Conservation (phyloP, 805 yeast genomes). For the Hanseniaspora thailandica region DNA sequence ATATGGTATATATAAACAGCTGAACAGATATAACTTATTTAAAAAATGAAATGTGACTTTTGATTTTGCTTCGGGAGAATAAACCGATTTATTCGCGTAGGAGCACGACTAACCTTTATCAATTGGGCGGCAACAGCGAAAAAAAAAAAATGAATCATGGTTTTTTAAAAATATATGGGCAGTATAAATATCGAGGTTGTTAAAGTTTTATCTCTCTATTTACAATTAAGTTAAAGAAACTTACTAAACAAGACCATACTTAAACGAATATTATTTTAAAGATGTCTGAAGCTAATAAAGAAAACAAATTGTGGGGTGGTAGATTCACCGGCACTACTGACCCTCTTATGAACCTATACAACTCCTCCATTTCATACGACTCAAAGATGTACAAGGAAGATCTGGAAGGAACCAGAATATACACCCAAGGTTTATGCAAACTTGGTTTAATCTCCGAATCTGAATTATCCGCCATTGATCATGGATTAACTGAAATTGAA, state of each 20-base stretch:
- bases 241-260: background rate
- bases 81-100: background rate
- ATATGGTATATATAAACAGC: background rate
- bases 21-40: too few species aligned
- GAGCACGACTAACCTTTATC: too few species aligned
- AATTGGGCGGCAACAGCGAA: too few species aligned
- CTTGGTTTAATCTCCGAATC: conserved; percentile 59
- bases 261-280: background rate
- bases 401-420: conserved; percentile 84
- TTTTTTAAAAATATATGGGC: too few species aligned
- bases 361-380: conserved; percentile 94
- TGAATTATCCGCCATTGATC: conserved; percentile 71
- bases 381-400: conserved; percentile 91
- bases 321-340: conserved; percentile 95
- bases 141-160: too few species aligned
- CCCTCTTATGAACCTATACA: conserved; percentile 93
- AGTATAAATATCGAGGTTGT: too few species aligned
- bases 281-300: conserved; percentile 20
- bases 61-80: background rate
- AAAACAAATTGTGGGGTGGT: conserved; percentile 91
- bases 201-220: too few species aligned
- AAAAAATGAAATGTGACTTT: too few species aligned
- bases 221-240: background rate
- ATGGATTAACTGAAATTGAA: conserved; percentile 61
- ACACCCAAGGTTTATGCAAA: conserved; percentile 75